A percentile compares a stretch with the other conserved stretches of the same genome.
phyloP scores from a whole-genome alignment of 768 basidiomycete genomes.

The Crucibulum laeve region DNA sequence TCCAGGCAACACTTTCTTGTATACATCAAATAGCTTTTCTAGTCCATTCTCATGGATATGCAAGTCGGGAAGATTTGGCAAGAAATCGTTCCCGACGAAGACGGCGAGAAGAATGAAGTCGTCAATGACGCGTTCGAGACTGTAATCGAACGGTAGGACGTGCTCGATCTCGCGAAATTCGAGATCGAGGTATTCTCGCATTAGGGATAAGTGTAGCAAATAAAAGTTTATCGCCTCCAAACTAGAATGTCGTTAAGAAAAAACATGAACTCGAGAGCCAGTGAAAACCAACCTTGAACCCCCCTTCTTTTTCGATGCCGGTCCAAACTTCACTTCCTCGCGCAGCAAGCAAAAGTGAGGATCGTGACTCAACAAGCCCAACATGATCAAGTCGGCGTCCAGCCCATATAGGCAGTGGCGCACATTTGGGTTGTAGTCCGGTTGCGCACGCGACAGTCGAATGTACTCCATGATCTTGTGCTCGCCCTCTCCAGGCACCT shows the following conservation, averaged over 20 bases:
- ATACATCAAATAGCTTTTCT: constrained; percentile 90
- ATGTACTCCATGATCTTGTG: constrained; percentile 99
- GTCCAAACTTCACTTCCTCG: constrained; percentile 98
- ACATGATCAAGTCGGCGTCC: constrained; percentile 98
- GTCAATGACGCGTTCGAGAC: constrained; percentile 91
- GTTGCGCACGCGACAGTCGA: constrained; percentile 89
- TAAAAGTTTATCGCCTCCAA: constrained; percentile 89
- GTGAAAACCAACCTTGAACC: constrained; percentile 36
- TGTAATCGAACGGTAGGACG: constrained; percentile 74
- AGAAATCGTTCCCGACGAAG: constrained; percentile 96
- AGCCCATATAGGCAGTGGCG: constrained; percentile 98
- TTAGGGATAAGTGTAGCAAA: constrained; percentile 86
- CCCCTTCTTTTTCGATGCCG: constrained; percentile 67
- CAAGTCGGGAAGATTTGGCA: constrained; percentile 92
- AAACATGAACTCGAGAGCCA: constrained; percentile 16
- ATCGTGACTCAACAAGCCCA: constrained; percentile 94
- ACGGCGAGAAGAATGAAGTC: constrained; percentile 97
- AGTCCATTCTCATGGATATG: constrained; percentile 98
- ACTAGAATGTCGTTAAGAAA: constrained; percentile 21
- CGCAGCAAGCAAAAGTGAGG: constrained; percentile 97
- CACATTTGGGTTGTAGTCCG: constrained; percentile 93
- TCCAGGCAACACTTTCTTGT: constrained; percentile 86
- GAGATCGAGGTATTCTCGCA: constrained; percentile 96
- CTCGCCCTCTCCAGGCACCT: constrained; percentile 98
- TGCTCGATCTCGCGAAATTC: constrained; percentile 80